A percentile compares a stretch with the other conserved stretches of the same genome.
Conservation (phyloP, 75 land plant species). For the Adiantum capillusveneris region DNA sequence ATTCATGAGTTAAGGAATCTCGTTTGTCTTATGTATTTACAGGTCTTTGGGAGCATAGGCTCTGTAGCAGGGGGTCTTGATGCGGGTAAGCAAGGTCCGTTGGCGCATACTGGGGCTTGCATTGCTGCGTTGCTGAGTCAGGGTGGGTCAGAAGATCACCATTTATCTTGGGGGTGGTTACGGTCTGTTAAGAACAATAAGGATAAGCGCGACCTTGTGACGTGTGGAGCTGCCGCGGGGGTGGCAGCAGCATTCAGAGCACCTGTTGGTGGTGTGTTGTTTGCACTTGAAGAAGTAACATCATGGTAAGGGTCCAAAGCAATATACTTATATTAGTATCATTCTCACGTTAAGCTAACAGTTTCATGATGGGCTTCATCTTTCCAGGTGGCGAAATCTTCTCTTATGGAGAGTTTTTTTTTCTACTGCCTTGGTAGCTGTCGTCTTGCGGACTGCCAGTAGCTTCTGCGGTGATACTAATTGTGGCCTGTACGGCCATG, state of each 20-base stretch:
- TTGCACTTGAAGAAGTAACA: too few species aligned
- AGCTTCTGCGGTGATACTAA: constrained; percentile 47
- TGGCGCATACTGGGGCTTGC: constrained; percentile 78
- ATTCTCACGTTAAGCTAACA: background rate
- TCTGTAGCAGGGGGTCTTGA: constrained; percentile 69
- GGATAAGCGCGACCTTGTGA: constrained; percentile 75
- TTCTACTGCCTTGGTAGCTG: constrained; percentile 73
- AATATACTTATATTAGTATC: background rate
- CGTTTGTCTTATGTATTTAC: too few species aligned
- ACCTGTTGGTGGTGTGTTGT: too few species aligned
- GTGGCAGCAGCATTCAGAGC: too few species aligned
- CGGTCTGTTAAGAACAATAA: constrained; percentile 72
- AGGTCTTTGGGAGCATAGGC: constrained; percentile 81
- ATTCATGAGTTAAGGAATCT: too few species aligned
- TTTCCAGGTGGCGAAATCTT: constrained; percentile 78
- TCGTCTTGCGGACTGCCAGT: constrained; percentile 47
- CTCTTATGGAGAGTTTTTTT: constrained; percentile 78
- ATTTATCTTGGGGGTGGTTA: constrained; percentile 69
- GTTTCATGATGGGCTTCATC: background rate
- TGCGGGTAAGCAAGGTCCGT: constrained; percentile 82
- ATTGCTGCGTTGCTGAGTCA: constrained; percentile 70
- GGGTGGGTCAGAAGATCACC: constrained; percentile 63
- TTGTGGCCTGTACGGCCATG: constrained; percentile 72
- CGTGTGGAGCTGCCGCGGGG: too few species aligned
- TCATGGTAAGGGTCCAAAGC: too few species aligned